Evolutionary conservation across 257 asterid genomes (phyloP), one percentile per base, ranked within the genome.

Genomic region (Eustoma russellianum): DNA sequence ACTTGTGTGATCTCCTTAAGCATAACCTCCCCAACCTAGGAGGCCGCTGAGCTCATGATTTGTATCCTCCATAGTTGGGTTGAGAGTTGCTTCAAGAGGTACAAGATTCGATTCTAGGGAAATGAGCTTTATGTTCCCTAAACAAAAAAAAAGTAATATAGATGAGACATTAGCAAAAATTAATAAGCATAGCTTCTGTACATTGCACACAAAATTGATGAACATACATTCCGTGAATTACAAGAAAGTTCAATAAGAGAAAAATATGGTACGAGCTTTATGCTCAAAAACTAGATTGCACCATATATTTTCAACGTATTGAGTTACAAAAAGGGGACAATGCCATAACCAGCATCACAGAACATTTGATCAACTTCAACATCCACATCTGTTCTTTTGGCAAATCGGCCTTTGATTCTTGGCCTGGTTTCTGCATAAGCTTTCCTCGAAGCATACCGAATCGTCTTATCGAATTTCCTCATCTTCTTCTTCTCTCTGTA

Each of bases 361-460:
- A 83, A 78, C 78, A 80, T 71, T 30, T 73, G 80, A 46, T 83
- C 83, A 14, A 74, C 79, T 72, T 81, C 80, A 14, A 52, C 65
- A 34, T 73, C 74, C 0, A 48, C 70, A 28, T 66, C 81, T n/a
- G 76, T 70, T 61, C 90, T 63, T 40, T 88, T 88, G 0, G 89
- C 95, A 45, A 88, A 88, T 5, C 96, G 81, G 3, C 96, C 96
- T 73, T 84, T 88, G 48, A 88, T 66, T 61, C 96, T 75, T 6
- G 96, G 96, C 59, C 96, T 71, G 0, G 81, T 84, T 46, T 88
- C 96, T 13, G 96, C 96, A 33, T 88, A 88, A 5, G 96, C 96
- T 69, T 88, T 88, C 61, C 96, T 63, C 5, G 96, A 84, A 0
- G 96, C 96, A 17, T 88, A 88, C 61, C 96, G 52, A 5, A 88